These are phyloP conservation scores for Colletotrichum tropicicola DNA, from an alignment of 2,329 filamentous ascomycete species.

Conservation along the genomic window DNA sequence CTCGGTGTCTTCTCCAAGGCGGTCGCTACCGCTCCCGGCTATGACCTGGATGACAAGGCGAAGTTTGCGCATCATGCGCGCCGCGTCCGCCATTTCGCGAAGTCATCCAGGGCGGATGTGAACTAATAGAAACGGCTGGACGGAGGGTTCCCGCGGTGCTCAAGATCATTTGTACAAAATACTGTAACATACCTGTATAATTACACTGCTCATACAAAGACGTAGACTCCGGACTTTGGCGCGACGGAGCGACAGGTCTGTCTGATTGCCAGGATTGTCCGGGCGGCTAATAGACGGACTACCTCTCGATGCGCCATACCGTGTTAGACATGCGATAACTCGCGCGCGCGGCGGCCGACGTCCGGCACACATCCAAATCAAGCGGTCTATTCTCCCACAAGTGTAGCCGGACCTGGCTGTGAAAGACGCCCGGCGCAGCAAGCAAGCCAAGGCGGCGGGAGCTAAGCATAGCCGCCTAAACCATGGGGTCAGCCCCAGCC, in stretches of 20 bases:
- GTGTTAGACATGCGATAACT: no score
- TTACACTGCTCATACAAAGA: neutral
- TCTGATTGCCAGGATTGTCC: neutral
- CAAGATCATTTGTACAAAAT: neutral
- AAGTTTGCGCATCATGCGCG: conserved; percentile 13
- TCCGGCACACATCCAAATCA: neutral
- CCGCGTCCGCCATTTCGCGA: conserved; percentile 1
- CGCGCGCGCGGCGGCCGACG: no score
- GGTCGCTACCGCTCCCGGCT: conserved; percentile 28
- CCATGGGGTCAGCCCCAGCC: neutral
- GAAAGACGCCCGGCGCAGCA: neutral
- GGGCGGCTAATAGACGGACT: neutral
- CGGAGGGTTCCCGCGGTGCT: neutral
- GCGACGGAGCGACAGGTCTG: neutral
- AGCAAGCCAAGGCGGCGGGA: conserved; percentile 1
- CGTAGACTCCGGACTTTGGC: neutral
- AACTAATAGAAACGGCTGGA: neutral
- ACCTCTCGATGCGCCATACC: neutral
- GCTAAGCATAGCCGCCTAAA: neutral
- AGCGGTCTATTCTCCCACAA: neutral
- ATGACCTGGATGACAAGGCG: conserved; percentile 27
- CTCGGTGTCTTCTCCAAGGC: conserved; percentile 26
- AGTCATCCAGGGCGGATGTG: neutral
- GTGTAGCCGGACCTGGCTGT: neutral
- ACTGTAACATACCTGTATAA: neutral